Evolutionary conservation across 2,329 filamentous ascomycete genomes (phyloP), one percentile per base, ranked within the genome.

Genomic region (Pezicula carpinea): DNA sequence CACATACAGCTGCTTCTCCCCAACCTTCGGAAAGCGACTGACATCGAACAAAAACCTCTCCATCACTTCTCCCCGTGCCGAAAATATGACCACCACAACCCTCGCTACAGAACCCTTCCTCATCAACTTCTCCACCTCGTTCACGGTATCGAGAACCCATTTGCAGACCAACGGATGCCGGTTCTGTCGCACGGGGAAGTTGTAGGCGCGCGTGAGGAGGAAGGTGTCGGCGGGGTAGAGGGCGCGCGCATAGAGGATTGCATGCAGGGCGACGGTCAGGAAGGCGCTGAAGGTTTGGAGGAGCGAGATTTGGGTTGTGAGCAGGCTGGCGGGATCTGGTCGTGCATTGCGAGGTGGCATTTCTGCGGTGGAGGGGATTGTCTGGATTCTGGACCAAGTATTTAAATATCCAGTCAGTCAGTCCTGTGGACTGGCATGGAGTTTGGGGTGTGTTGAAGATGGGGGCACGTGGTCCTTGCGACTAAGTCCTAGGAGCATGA

Each of bases 221-320:
- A 88, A 89, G n/a, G 83, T 80, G 32, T 73, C 69, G 45, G 69
- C 67, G 2, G 84, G 83, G 60, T 89, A 89, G 57, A 88, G 76
- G 47, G 69, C 66, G 53, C 84, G 80, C 38, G 85, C 75, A 65
- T 80, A 85, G 48, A 88, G 74, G 56, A 89, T 82, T 49, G 84
- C 84, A 64, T 89, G 84, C 52, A 84, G 79, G 50, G 82, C 79
- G 46, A 85, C 80, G 50, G 77, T 82, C 40, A 89, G 75, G 68
- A 88, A 87, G 62, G 77, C 75, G 53, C 75, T 76, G 62, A 87
- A 82, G 47, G 77, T 76, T 47, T 71, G 65, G 54, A 81, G 70
- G 55, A 83, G 71, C 41, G 71, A 67, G 50, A 40, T 40, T 72
- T 67, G 59, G 5, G 38, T 40, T 21, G 38, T 40, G 14, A 40